Evolutionary conservation across 345 rosid species (phyloP), one percentile per base, ranked within the genome.

Genomic region (Bruguiera parviflora): DNA sequence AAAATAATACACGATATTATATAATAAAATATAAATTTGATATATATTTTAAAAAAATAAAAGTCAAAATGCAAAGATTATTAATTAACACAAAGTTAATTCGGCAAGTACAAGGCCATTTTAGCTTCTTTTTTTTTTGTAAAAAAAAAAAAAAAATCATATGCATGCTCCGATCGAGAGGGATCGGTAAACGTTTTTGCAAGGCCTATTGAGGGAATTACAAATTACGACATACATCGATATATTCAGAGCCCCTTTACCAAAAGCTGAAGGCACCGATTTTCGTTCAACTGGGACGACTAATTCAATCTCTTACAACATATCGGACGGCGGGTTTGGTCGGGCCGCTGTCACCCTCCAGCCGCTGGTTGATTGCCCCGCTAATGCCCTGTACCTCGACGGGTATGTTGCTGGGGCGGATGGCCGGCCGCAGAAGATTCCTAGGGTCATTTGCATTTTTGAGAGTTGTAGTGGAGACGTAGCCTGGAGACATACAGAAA

Each of bases 221-320:
- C 63, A 73, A 39, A 81, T 89, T 66, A 71, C 76, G 2, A 63
- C 56, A 53, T 89, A 85, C 75, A 56, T 37, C 0, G 95, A 89
- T 27, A 80, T 87, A 73, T 73, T 82, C 28, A 53, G 53, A 71
- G 81, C 79, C 43, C 91, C 96, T 63, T 18, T 89, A 63, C 96
- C 98, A 52, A 86, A 83, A 63, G 70, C 85, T n/a, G 75, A 82
- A 64, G 96, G 91, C 33, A 92, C 91, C 5, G 91, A 92, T 75
- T 89, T 84, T 24, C 79, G 86, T 10, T 79, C 82, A 4, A 75
- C 56, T 63, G 33, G 25, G 31, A 63, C 64, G 55, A 78, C 81
- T 11, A 65, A 68, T 47, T 73, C 77, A 0, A 74, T 80, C 58
- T 46, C 73, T 8, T 85, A 84, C 57, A 81, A 85, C 32, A 61